A percentile compares a stretch with the other conserved stretches of the same genome.
Evolutionary conservation across 495 filamentous ascomycete species (phyloP).

Genomic region (Hyaloscypha hepaticicola): DNA sequence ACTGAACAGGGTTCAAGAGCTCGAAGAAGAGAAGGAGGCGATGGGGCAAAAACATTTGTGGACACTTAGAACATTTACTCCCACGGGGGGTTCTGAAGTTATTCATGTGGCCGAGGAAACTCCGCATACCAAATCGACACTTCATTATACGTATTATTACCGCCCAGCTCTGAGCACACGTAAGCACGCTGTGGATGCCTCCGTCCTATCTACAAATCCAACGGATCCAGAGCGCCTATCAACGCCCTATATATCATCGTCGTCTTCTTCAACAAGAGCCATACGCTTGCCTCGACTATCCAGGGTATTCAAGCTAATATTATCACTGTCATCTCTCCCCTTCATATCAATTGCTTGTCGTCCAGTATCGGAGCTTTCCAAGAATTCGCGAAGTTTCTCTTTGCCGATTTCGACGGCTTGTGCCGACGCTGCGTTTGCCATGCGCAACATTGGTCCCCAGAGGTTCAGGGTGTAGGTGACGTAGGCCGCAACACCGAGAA

Average conservation of each 20-base stretch:
- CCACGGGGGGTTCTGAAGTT: background rate
- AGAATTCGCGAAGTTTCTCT: slow-evolving; percentile 80
- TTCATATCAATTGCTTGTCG: slow-evolving; percentile 77
- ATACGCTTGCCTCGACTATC: slow-evolving; percentile 60
- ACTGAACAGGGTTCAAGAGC: too few species aligned
- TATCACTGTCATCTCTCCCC: slow-evolving; percentile 40
- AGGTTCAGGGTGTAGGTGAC: slow-evolving; percentile 90
- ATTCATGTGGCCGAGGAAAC: too few species aligned
- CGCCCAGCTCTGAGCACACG: background rate
- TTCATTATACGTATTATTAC: background rate
- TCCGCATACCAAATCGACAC: background rate
- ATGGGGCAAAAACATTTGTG: too few species aligned
- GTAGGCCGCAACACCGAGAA: slow-evolving; percentile 74
- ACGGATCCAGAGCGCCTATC: background rate
- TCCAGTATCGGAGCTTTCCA: slow-evolving; percentile 77
- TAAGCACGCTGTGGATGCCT: background rate
- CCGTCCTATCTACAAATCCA: slow-evolving; percentile 16
- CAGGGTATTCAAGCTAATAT: slow-evolving; percentile 57
- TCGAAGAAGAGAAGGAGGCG: too few species aligned
- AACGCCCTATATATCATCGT: slow-evolving; percentile 38
- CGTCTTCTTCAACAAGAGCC: slow-evolving; percentile 45
- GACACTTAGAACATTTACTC: background rate
- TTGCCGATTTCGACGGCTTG: slow-evolving; percentile 90
- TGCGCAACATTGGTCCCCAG: slow-evolving; percentile 91
- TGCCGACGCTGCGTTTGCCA: slow-evolving; percentile 82